Evolutionary conservation across 2,329 filamentous ascomycete species (phyloP), one percentile per base, ranked within the genome.

Genomic region (Zasmidium angulare): DNA sequence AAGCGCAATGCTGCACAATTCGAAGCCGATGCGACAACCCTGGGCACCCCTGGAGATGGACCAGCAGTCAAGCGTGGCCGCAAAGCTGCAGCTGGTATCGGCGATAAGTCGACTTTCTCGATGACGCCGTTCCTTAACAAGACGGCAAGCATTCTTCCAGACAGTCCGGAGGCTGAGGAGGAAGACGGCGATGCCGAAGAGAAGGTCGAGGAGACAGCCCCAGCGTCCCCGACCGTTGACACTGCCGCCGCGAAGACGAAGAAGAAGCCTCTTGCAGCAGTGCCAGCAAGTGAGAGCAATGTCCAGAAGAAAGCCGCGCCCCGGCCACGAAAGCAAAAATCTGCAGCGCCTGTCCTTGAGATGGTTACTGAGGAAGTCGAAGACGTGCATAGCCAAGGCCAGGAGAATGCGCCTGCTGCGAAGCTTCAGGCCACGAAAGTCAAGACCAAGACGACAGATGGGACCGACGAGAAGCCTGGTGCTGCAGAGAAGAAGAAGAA

Each of bases 51-150:
- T 47, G 79, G 79, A 53, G 76, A 80, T 64, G 69, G 76, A 70
- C 69, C 76, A 71, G 74, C 75, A 23, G 73, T 74, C 36, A 81
- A 81, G 71, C 77, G 80, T 63, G 73, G 75, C 29, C 76, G 74
- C 59, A 78, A 80, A 61, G 73, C 71, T 12, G 83, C 86, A 20
- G 82, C 84, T 1, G 77, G 86, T 56, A 79, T 89, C 3, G 91
- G 90, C 26, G 91, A 96, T 71, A 97, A 96, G 75, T 97, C 93
- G 0, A 87, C 84, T 2, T 97, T 98, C 75, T 96, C 92, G 2
- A 91, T 97, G 64, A 98, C 93, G 0, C 93, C 93, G 0, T 97
- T 96, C 79, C 81, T 98, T 62, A 96, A 93, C 74, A 86, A 88
- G 53, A 88, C 85, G 23, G 86, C 82, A 61, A 87, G 80, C 63